Evolutionary conservation across 495 filamentous ascomycete genomes (phyloP), one percentile per base, ranked within the genome.

Genomic region (Chaetomium tenue): DNA sequence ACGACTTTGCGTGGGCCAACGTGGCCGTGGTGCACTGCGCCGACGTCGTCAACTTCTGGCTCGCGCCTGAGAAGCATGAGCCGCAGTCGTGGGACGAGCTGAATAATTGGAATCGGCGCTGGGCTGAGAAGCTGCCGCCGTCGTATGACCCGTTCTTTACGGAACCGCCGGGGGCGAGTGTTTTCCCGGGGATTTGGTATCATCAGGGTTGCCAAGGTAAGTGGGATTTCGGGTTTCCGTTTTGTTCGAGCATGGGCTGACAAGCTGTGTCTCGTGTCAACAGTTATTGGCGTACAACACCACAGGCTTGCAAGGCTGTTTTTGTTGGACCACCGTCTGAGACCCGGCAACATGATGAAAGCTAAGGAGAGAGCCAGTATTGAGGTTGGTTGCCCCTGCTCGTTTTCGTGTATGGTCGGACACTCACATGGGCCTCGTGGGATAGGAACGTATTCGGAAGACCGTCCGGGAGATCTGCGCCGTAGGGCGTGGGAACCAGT

Each of bases 251-350:
- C 9, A 56, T 33, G 18, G 15, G 37, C 53, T 66, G 30, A 63
- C 54, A 53, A 23, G 3, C 42, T 26, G 5, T 15, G 18, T 5
- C 0, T 8, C 20, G 30, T 30, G 12, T 3, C 20, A 18, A 28
- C 61, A 83, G 81, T 82, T 12, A 82, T 84, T 52, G 81, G 81
- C 7, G 74, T 78, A 25, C 81, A 84, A 59, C 81, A 84, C 76
- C 82, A 84, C 73, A 81, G 79, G 58, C 74, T 81, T 60, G 83
- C 84, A 56, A 80, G 81, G 70, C 75, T 81, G 55, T 78, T 82
- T 63, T 57, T 71, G 33, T 39, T 59, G 22, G 28, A 44, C 2
- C 52, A 63, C 7, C 28, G 61, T 15, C 25, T 62, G 37, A 42
- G n/a, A 13, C 47, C 46, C 2, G 48, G 47, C 28, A 30, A 37